A percentile compares a stretch with the other conserved stretches of the same genome.
Conservation (phyloP, 2,329 filamentous ascomycete genomes). For the Penicillium sp. region DNA sequence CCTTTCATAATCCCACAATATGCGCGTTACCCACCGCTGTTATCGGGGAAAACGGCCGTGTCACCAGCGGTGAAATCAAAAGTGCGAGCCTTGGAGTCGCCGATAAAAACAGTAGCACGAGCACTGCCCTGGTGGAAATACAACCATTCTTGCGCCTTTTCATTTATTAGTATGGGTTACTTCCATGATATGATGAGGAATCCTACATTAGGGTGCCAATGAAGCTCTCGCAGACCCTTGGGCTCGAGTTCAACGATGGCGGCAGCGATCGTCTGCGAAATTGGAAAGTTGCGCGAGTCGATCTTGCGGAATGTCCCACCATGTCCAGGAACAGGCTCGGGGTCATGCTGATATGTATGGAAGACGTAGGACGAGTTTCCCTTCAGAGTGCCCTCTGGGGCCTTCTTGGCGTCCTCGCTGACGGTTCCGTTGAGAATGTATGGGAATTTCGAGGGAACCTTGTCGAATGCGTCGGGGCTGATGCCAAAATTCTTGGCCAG, state of each 20-base stretch:
- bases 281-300: slow-evolving; percentile 63
- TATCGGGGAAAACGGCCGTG: slow-evolving; percentile 64
- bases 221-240: slow-evolving; percentile 59
- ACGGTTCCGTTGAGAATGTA: slow-evolving; percentile 59
- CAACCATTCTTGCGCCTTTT: slow-evolving; percentile 63
- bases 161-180: neutral
- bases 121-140: slow-evolving; percentile 63
- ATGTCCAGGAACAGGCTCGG: slow-evolving; percentile 56
- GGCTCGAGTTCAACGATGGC: slow-evolving; percentile 62
- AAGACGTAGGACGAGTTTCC: slow-evolving; percentile 62
- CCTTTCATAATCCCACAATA: neutral
- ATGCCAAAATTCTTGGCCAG: slow-evolving; percentile 67
- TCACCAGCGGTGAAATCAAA: slow-evolving; percentile 66
- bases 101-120: slow-evolving; percentile 62
- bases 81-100: slow-evolving; percentile 57
- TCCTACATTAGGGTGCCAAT: slow-evolving; percentile 65
- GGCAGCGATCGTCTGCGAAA: slow-evolving; percentile 61
- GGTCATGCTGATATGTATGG: slow-evolving; percentile 52
- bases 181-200: neutral
- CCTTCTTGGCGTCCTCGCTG: slow-evolving; percentile 41
- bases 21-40: slow-evolving; percentile 37
- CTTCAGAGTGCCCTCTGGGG: slow-evolving; percentile 48
- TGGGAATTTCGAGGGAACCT: slow-evolving; percentile 54
- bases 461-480: slow-evolving; percentile 55
- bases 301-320: slow-evolving; percentile 62